phyloP scores from a whole-genome alignment of 2,329 filamentous ascomycete genomes.

The Apiospora koreana region DNA sequence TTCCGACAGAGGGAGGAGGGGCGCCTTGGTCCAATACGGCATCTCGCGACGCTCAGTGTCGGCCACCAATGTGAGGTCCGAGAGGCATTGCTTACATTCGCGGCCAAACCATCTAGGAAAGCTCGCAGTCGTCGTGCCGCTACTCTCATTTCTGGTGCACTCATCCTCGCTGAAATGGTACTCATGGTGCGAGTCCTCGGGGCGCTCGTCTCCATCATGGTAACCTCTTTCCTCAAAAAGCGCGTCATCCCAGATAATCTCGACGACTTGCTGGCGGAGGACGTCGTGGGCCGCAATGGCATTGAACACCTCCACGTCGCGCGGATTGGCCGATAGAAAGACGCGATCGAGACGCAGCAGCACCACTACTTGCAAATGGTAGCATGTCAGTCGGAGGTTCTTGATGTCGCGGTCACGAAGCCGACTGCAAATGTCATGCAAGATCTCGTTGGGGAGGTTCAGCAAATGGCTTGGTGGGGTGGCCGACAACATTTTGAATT shows the following conservation, averaged over 20 bases:
- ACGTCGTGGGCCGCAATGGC: constrained; percentile 37
- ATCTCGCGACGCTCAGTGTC: not conserved
- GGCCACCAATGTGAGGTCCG: not conserved
- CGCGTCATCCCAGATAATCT: constrained; percentile 43
- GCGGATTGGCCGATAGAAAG: constrained; percentile 41
- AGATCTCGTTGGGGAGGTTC: constrained; percentile 12
- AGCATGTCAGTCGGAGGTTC: constrained; percentile 27
- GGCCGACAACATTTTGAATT: not conserved
- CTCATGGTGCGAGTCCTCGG: no score
- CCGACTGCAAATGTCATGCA: constrained; percentile 12
- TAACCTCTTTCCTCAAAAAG: not conserved
- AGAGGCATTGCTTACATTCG: not conserved
- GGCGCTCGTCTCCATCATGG: not conserved
- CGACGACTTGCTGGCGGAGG: constrained; percentile 32
- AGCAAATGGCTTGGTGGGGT: not conserved
- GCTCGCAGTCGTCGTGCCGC: no score
- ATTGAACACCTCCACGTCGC: constrained; percentile 38
- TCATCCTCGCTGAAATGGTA: no score
- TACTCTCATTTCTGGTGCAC: no score
- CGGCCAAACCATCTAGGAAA: not conserved
- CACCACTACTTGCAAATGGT: constrained; percentile 15
- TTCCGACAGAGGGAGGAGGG: not conserved
- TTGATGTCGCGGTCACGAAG: constrained; percentile 30
- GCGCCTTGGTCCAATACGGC: not conserved
- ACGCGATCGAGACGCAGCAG: constrained; percentile 34